Percentiles rank a stretch among this genome's conserved stretches.
These are phyloP conservation scores for Backusella tarrabulga DNA, from an alignment of 192 early-diverging fungal species.

Conservation along the genomic window DNA sequence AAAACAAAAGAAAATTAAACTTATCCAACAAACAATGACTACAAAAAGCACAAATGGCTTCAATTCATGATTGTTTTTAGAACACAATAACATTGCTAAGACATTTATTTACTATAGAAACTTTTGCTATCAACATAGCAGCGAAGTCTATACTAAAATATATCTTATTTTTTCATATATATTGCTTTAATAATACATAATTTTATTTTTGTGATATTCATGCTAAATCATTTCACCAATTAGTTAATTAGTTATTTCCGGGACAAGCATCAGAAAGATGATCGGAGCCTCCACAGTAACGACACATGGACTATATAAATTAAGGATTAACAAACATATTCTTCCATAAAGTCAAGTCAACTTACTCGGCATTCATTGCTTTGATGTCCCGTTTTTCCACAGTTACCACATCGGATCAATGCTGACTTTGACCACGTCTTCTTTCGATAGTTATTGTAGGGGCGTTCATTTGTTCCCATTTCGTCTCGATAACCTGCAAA, in stretches of 20 bases:
- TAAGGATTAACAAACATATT: not conserved
- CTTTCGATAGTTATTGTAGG: not conserved
- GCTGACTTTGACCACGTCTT: not conserved
- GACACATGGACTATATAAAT: conserved; percentile 13
- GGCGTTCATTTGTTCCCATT: conserved; percentile 27
- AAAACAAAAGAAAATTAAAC: too few relatives aligned
- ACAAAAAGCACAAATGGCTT: too few relatives aligned
- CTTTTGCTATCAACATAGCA: too few relatives aligned
- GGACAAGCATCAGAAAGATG: conserved; percentile 28
- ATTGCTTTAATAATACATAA: not conserved
- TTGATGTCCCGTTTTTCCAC: conserved; percentile 45
- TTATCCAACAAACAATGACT: too few relatives aligned
- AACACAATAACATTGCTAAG: too few relatives aligned
- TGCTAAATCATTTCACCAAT: not conserved
- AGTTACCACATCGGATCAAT: conserved; percentile 48
- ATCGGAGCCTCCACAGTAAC: conserved; percentile 22
- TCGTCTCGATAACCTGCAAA: conserved; percentile 29
- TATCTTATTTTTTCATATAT: not conserved
- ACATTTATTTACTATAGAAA: too few relatives aligned
- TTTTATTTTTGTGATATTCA: not conserved
- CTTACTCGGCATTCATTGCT: conserved; percentile 43
- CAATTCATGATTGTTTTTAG: too few relatives aligned
- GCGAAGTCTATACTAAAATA: not conserved
- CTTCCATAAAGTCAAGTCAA: not conserved
- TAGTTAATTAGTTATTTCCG: not conserved